phyloP scores from a whole-genome alignment of 2,329 filamentous ascomycete genomes.

The Neonectria magnoliae region DNA sequence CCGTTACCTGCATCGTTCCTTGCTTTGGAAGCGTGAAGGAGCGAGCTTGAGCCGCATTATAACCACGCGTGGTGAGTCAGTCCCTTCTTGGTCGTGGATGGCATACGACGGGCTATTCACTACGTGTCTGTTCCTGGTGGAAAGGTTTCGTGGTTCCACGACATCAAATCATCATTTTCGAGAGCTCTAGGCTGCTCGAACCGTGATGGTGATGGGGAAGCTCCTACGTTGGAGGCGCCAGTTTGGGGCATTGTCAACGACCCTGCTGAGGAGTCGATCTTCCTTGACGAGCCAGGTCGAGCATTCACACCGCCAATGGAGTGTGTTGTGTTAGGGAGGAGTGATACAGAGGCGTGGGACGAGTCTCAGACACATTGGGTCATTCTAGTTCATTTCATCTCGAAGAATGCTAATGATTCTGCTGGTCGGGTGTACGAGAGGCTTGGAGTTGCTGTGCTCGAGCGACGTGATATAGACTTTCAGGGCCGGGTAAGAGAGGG shows the following conservation, averaged over 20 bases:
- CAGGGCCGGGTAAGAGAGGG: not conserved
- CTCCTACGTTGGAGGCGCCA: not conserved
- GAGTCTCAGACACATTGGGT: slow-evolving; percentile 6
- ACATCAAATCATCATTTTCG: not conserved
- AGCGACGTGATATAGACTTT: slow-evolving; percentile 5
- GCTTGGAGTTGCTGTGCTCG: slow-evolving; percentile 5
- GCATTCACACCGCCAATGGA: not conserved
- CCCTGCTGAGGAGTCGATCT: not conserved
- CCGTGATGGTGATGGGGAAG: not conserved
- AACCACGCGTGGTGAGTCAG: not conserved
- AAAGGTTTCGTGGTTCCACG: not conserved
- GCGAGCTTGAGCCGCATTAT: not conserved
- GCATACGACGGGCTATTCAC: slow-evolving; percentile 6
- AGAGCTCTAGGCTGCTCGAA: no score
- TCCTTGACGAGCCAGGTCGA: not conserved
- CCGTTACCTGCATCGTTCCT: not conserved
- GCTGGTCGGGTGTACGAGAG: not conserved
- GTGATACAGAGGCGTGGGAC: not conserved
- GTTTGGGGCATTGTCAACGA: slow-evolving; percentile 1
- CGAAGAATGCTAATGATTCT: not conserved
- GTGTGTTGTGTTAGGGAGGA: slow-evolving; percentile 2
- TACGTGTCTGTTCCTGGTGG: slow-evolving; percentile 8
- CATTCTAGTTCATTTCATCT: slow-evolving; percentile 3
- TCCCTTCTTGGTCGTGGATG: slow-evolving; percentile 25
- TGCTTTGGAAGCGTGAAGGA: slow-evolving; percentile 9